Evolutionary conservation across 768 basidiomycete species (phyloP), one percentile per base, ranked within the genome.

Genomic region (Mycena indigotica): DNA sequence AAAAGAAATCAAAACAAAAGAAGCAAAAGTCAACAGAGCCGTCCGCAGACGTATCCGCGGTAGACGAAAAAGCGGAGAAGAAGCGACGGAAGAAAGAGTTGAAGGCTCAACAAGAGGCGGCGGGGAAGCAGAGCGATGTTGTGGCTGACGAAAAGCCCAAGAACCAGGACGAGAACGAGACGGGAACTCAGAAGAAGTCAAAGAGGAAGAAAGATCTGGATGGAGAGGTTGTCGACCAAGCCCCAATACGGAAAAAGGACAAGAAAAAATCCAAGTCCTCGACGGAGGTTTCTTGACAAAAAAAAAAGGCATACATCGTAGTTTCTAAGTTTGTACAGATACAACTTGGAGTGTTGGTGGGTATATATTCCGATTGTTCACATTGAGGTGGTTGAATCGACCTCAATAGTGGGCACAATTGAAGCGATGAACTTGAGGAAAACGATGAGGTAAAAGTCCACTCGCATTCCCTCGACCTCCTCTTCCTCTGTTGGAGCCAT

Each of bases 341-440:
- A 63, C 62, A 63, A 12, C 53, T 59, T 52, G 23, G 28, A 26
- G 25, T 49, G 48, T 52, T 55, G 58, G 21, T 13, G 46, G 46
- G 46, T 48, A 48, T 63, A 63, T 58, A 63, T 56, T 63, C 55
- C 57, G 25, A 26, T 10, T 4, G 38, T 52, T 77, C 66, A 87
- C 72, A 87, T 86, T 44, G 86, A 79, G 21, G 92, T 89, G 49
- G 93, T 95, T 64, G 93, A 93, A 72, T 95, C 93, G 40, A 98
- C 94, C 76, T 98, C 96, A 70, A 98, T 98, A 49, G 95, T 97
- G n/a, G 95, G 95, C 41, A 97, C 93, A 72, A 97, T 96, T 52
- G 91, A 93, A 12, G 94, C 94, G 69, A 98, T 97, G 76, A 98
- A 98, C 82, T 98, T 99, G 78, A 98, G 85, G 85, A 98, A 98